Base-by-base conservation (phyloP, 139 green algal species). In the Monoraphidium neglectum region DNA sequence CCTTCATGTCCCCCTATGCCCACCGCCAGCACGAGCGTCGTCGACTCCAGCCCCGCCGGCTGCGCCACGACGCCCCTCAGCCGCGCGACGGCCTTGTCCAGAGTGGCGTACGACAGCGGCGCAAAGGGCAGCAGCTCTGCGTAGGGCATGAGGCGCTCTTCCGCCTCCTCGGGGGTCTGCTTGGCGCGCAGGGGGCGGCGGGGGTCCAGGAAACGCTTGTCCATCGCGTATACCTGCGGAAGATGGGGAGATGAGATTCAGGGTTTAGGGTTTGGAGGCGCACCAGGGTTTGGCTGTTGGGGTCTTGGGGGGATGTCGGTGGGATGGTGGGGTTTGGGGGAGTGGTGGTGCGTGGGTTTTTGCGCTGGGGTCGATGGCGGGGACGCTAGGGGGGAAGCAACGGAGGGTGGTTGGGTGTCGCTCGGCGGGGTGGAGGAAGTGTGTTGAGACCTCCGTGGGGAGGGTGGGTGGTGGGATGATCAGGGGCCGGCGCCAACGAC, bases 131-230 rank as follows among this genome's bases (percentile, higher is more conserved):
- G 75, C 54, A 87, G 83, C 36, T 93, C 89, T 24, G 70, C 64
- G 83, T 97, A 99, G 2, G 92, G 95, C 40, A 95, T 78, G 4
- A 99, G 83, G 43, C 88, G 75, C 83, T 98, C 95, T 73, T 97
- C 93, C 68, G 84, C 82, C 62, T 98, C 89, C 28, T 91, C 78
- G 12, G 79, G 66, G 0, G 83, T 95, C n/a, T 86, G 83, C 72
- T 92, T 93, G 16, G 77, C 68, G 4, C 84, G 74, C 6, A 82
- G 68, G 1, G 96, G 92, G 0, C 95, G 74, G 3, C 95, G 85
- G 0, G 95, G 95, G 77, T 99, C 95, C 30, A 98, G 65, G 54
- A 94, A 90, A 2, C 92, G 87, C 51, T 91, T 90, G 84, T 98
- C 94, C 60, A 99, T 56, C n/a, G 93, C 87, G 65, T 95, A 91